Evolutionary conservation across 805 yeast genomes (phyloP).

Genomic region (Saturnispora zaruensis): DNA sequence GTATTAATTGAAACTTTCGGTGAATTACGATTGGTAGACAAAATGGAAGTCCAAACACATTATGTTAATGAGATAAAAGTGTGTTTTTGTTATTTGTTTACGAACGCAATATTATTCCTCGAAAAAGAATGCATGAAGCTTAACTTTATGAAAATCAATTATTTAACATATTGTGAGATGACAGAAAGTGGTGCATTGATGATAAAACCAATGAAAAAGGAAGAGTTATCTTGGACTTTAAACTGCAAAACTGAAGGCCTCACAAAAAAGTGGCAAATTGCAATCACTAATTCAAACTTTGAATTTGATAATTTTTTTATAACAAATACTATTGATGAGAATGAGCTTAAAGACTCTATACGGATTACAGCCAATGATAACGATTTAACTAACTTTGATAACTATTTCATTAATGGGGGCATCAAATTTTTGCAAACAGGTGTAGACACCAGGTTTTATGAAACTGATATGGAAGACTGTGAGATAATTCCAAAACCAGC

Average conservation of each 20-base stretch:
- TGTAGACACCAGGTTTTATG: slow-evolving; percentile 25
- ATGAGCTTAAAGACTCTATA: slow-evolving; percentile 16
- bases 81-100: slow-evolving; percentile 25
- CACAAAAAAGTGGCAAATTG: slow-evolving; percentile 26
- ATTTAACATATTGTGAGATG: slow-evolving; percentile 13
- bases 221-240: not conserved
- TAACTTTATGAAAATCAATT: slow-evolving; percentile 13
- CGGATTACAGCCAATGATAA: not conserved
- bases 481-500: slow-evolving; percentile 21
- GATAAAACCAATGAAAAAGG: slow-evolving; percentile 8
- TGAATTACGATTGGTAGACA: slow-evolving; percentile 26
- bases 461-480: slow-evolving; percentile 21
- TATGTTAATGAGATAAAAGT: slow-evolving; percentile 6
- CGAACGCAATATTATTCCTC: slow-evolving; percentile 19
- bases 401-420: not conserved
- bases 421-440: slow-evolving; percentile 17
- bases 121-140: slow-evolving; percentile 8
- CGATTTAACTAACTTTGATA: not conserved
- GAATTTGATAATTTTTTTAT: slow-evolving; percentile 20
- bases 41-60: slow-evolving; percentile 13
- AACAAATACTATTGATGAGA: slow-evolving; percentile 22
- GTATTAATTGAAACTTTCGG: slow-evolving; percentile 21
- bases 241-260: not conserved
- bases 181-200: slow-evolving; percentile 3
- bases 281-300: slow-evolving; percentile 18